Conservation (phyloP, 352 stramenopile species). For the Phytophthora citricola region DNA sequence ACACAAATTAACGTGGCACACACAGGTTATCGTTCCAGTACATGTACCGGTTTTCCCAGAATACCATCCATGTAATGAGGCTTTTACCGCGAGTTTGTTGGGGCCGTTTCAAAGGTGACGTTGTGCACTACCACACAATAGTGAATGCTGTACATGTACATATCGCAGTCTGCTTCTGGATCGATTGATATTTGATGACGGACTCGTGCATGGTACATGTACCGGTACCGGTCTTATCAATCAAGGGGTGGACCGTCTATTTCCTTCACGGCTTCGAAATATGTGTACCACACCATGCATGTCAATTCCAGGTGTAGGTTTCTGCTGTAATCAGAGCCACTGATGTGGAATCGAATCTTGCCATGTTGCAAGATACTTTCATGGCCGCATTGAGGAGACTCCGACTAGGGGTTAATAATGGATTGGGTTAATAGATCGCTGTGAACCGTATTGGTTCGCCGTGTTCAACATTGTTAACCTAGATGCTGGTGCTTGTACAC, state of each 20-base stretch:
- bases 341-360: constrained; percentile 7
- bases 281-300: constrained; percentile 19
- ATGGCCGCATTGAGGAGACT: constrained; percentile 18
- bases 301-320: constrained; percentile 11
- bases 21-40: too few species aligned
- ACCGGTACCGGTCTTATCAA: constrained; percentile 7
- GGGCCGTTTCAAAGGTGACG: too few species aligned
- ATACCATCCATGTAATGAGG: too few species aligned
- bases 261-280: constrained; percentile 21
- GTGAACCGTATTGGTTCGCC: neutral
- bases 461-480: neutral
- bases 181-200: too few species aligned
- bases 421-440: neutral
- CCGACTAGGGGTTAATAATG: neutral
- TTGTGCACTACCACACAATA: too few species aligned
- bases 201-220: too few species aligned
- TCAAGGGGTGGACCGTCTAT: constrained; percentile 10
- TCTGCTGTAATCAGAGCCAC: neutral
- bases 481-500: constrained; percentile 18
- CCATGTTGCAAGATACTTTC: constrained; percentile 12
- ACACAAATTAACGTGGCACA: too few species aligned
- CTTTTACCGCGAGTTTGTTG: too few species aligned
- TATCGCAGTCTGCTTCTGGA: too few species aligned
- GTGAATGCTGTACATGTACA: too few species aligned
- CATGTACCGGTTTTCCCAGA: too few species aligned